These are phyloP conservation scores for Trichoderma asperellum DNA, from an alignment of 2,329 filamentous ascomycete genomes.

Conservation along the genomic window DNA sequence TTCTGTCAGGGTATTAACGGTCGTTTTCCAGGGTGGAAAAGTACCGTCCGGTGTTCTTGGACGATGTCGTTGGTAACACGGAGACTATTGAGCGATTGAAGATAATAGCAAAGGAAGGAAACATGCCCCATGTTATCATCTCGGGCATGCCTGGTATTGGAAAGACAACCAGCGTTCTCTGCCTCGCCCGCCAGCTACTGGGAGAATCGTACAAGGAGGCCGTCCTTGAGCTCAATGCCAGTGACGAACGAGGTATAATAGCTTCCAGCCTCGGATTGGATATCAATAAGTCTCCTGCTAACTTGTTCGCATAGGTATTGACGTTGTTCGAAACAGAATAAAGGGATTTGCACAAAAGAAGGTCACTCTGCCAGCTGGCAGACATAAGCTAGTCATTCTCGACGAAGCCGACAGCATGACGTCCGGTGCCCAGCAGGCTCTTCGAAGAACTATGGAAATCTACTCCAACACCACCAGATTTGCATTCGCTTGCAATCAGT, in stretches of 20 bases:
- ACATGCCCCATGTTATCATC: constrained; percentile 99
- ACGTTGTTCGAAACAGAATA: constrained; percentile 95
- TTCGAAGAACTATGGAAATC: constrained; percentile 97
- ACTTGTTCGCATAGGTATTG: constrained; percentile 66
- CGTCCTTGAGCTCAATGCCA: constrained; percentile 93
- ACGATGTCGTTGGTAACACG: constrained; percentile 96
- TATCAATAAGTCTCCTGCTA: background rate
- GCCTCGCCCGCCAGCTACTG: constrained; percentile 86
- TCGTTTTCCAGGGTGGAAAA: constrained; percentile 84
- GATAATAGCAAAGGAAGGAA: constrained; percentile 97
- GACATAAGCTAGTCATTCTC: constrained; percentile 95
- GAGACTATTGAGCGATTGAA: constrained; percentile 97
- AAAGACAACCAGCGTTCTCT: constrained; percentile 95
- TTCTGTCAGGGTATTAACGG: constrained; percentile 33
- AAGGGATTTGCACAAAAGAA: constrained; percentile 99
- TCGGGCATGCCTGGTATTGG: constrained; percentile 99
- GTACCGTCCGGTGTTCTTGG: constrained; percentile 90
- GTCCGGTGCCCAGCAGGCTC: constrained; percentile 89
- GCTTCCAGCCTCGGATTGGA: no score
- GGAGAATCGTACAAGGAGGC: constrained; percentile 97
- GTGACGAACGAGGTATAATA: constrained; percentile 86
- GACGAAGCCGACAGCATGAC: constrained; percentile 99
- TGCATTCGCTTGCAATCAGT: constrained; percentile 97
- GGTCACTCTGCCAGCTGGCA: constrained; percentile 85
- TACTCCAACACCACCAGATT: constrained; percentile 96